phyloP scores from a whole-genome alignment of 179 eudicot genomes.

The Camellia oleifera region DNA sequence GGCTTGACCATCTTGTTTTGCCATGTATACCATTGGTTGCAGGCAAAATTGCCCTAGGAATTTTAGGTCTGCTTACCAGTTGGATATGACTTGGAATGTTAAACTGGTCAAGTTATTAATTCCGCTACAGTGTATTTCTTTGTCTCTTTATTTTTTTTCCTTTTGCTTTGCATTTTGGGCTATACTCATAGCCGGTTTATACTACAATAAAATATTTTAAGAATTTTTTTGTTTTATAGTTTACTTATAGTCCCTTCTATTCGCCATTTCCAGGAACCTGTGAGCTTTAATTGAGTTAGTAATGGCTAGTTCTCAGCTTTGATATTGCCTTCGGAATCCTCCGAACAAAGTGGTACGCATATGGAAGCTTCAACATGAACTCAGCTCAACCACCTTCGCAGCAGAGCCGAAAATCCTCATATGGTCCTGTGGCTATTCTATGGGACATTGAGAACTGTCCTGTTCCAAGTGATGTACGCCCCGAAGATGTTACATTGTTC shows the following conservation, averaged over 20 bases:
- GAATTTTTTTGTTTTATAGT: not conserved
- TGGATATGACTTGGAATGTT: not conserved
- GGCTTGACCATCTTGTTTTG: not conserved
- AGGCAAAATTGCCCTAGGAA: slow-evolving; percentile 5
- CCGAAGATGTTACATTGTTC: slow-evolving; percentile 84
- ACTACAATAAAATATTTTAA: not conserved
- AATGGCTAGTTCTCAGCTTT: slow-evolving; percentile 5
- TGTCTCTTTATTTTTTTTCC: not conserved
- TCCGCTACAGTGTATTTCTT: not conserved
- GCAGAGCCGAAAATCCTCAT: slow-evolving; percentile 29
- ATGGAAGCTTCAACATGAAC: slow-evolving; percentile 23
- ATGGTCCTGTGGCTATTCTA: slow-evolving; percentile 82
- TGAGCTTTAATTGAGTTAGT: not conserved
- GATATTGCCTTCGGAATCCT: slow-evolving; percentile 11
- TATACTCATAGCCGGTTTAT: not conserved
- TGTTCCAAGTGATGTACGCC: slow-evolving; percentile 88
- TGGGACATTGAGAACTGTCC: slow-evolving; percentile 99
- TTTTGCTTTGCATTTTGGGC: not conserved
- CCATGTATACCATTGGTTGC: not conserved
- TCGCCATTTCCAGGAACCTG: not conserved
- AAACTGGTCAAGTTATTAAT: not conserved
- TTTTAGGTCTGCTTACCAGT: not conserved
- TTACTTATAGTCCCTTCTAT: not conserved
- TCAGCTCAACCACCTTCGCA: slow-evolving; percentile 33
- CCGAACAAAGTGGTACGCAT: slow-evolving; percentile 22